Evolutionary conservation across 306 rosid species (phyloP), one percentile per base, ranked within the genome.

Genomic region (Dalbergia cochinchinensis): DNA sequence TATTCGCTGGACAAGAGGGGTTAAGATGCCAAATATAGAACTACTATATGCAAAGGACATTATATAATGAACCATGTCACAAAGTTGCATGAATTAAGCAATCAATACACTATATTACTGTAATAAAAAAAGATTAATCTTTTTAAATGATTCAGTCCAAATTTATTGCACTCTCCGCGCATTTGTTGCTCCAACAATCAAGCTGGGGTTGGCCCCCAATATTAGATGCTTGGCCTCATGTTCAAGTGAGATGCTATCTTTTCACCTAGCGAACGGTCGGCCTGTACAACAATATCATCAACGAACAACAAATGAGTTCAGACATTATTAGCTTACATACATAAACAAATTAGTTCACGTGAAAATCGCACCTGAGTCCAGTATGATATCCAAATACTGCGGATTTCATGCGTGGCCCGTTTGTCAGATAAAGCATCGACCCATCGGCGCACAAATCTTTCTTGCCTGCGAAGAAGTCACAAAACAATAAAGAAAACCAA

Each of bases 371-470:
- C 97, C 97, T 91, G 91, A 89, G 97, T 80, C 98, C 92, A 89
- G 87, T 90, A 90, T 34, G 95, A 79, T 83, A 94, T 57, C 98
- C 97, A 91, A 58, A 90, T 86, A 89, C 87, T 87, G 76, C 94
- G 91, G 81, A 94, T 90, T 87, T 94, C 98, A 41, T 94, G 90
- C 66, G 98, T 90, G 68, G 85, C 88, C 22, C 92, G 96, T 4
- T 89, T 83, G 34, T 89, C 92, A 0, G 96, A 85, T 67, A 92
- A 83, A 58, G 94, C 96, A 4, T 78, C 87, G 50, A 87, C 83
- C 97, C 92, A 89, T 80, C 94, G 78, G 73, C 71, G 42, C 73
- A 94, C 16, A 69, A 88, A 92, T 55, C 96, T 80, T 55, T 92
- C 97, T 88, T 94, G 98, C 90, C 98, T 94, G 79, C 69, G 63